These are phyloP conservation scores for Knufia petricola DNA, from an alignment of 2,329 filamentous ascomycete genomes.

Conservation along the genomic window DNA sequence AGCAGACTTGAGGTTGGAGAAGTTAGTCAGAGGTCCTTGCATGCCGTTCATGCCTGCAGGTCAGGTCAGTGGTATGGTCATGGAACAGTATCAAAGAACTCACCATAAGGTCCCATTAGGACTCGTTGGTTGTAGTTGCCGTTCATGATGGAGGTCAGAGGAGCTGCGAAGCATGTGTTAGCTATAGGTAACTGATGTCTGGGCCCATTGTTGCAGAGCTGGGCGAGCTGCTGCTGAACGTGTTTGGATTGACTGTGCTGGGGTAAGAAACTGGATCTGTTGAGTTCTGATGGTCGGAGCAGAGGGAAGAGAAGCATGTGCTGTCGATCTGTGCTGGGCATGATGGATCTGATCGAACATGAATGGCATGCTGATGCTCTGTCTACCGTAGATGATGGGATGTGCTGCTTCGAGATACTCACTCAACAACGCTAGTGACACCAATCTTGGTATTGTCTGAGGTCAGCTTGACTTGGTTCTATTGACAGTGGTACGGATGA, in stretches of 20 bases:
- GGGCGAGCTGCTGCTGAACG: neutral
- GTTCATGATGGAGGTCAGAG: conserved; percentile 14
- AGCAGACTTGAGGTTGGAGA: conserved; percentile 21
- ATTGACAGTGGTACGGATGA: conserved; percentile 8
- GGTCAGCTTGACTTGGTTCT: neutral
- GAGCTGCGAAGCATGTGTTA: conserved; percentile 12
- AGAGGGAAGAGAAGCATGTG: neutral
- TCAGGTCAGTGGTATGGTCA: neutral
- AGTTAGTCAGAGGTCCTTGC: conserved; percentile 17
- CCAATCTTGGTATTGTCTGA: neutral
- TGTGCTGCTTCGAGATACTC: neutral
- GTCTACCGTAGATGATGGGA: neutral
- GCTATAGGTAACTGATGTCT: neutral
- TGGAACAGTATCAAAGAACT: neutral
- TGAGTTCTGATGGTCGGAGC: neutral
- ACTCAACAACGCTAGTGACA: neutral
- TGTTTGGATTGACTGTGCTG: neutral
- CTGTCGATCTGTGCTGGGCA: neutral
- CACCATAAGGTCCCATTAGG: neutral
- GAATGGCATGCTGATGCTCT: neutral
- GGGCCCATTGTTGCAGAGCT: neutral
- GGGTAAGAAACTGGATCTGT: neutral
- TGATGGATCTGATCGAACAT: neutral
- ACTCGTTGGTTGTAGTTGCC: conserved; percentile 12
- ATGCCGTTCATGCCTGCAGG: neutral